Base-by-base conservation (phyloP, 805 yeast genomes). In the Candida endomychidarum region DNA sequence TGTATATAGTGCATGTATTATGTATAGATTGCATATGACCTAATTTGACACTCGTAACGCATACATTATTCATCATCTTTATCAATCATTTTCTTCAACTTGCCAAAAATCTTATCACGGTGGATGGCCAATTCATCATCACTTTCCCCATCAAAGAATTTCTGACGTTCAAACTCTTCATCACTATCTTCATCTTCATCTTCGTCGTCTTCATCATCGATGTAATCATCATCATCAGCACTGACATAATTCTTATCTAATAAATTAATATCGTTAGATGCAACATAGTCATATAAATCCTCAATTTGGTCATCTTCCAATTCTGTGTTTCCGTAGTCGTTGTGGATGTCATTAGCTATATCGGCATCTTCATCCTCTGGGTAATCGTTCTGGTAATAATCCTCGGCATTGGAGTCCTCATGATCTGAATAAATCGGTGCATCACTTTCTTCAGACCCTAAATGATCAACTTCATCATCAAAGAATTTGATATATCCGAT, bases 371-470 rank as follows among this genome's bases (percentile, higher is more conserved):
- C 96, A 54, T 90, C 96, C 33, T 88, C 96, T 0, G 98, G 98
- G 54, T 91, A 91, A 54, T 91, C 98, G 60, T 93, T 91, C 52
- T 80, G 79, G 57, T 91, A 91, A 54, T 81, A 90, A 40, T 86
- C 88, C 63, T 91, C 99, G 15, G 96, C 96, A 55, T 86, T 86
- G 0, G 93, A 84, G 54, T 86, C 95, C 46, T 85, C 91, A 52
- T 86, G 88, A 49, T 84, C 93, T 0, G 87, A 74, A 8, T 61
- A 51, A 2, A 56, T 50, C 8, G 41, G 48, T 4, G 71, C 75
- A n/a, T 70, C 74, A 6, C 61, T 56, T 28, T 57, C 55, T 38
- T 60, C 54, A 17, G 63, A 48, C 4, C 34, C 45, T 22, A 58
- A 54, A 26, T 59, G 67, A 2, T 64, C 75, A 14, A 70, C 78